Percentiles rank a stretch among this genome's conserved stretches.
Evolutionary conservation across 2,329 filamentous ascomycete genomes (phyloP).

Genomic region (Didymosphaeria variabile): DNA sequence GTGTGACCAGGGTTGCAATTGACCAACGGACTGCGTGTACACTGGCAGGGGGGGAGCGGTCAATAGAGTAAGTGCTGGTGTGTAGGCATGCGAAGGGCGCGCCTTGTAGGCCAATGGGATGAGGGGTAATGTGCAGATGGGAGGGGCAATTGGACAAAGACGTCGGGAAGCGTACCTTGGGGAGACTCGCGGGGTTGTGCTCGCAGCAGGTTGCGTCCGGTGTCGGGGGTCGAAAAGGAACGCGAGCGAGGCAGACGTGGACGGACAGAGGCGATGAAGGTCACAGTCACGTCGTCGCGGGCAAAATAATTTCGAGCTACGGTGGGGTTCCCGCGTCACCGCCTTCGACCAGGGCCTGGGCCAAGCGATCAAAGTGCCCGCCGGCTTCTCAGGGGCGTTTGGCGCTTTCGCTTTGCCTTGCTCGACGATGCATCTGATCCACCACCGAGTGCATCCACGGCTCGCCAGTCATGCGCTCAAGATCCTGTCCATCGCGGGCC

Average conservation of each 20-base stretch:
- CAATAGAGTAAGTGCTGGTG: neutral
- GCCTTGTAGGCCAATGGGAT: neutral
- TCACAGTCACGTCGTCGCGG: constrained; percentile 21
- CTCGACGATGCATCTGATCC: neutral
- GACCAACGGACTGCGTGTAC: neutral
- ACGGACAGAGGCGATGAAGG: neutral
- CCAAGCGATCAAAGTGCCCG: neutral
- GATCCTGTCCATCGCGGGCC: neutral
- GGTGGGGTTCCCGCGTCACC: constrained; percentile 15
- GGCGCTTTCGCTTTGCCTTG: neutral
- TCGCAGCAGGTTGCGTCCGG: neutral
- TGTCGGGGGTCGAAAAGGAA: neutral
- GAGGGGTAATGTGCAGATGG: constrained; percentile 6
- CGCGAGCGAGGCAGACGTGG: neutral
- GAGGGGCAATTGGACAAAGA: constrained; percentile 3
- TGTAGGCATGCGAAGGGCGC: constrained; percentile 1
- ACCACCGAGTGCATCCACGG: neutral
- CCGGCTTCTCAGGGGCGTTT: neutral
- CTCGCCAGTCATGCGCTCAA: neutral
- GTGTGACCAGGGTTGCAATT: neutral
- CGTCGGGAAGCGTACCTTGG: neutral
- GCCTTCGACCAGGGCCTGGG: neutral
- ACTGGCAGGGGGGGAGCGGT: constrained; percentile 1
- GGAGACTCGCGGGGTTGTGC: neutral
- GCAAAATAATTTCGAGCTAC: constrained; percentile 21